phyloP scores from a whole-genome alignment of 2,329 filamentous ascomycete species.

The Lecanicillium sp. region DNA sequence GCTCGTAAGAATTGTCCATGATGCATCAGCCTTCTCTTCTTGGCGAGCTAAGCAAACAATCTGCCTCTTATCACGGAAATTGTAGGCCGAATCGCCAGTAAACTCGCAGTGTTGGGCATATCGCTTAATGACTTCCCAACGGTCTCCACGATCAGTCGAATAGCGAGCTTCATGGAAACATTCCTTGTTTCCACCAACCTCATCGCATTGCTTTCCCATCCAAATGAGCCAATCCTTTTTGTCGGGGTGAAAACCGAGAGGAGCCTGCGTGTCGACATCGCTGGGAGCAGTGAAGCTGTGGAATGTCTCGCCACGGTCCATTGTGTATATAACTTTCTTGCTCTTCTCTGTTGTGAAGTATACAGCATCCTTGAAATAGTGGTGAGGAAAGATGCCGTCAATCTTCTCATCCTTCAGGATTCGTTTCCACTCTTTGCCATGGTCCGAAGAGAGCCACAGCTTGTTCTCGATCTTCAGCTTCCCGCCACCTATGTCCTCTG shows the following conservation, averaged over 20 bases:
- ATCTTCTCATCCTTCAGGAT: constrained; percentile 65
- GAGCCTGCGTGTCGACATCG: constrained; percentile 32
- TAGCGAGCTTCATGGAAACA: constrained; percentile 72
- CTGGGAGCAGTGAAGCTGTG: constrained; percentile 65
- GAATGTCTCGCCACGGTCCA: constrained; percentile 65
- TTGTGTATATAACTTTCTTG: constrained; percentile 67
- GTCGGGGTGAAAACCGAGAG: constrained; percentile 74
- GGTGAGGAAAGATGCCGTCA: constrained; percentile 65
- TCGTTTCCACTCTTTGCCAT: constrained; percentile 77
- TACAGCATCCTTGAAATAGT: constrained; percentile 73
- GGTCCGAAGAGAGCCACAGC: constrained; percentile 71
- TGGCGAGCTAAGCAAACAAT: constrained; percentile 50
- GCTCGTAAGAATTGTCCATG: constrained; percentile 66
- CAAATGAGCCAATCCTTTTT: constrained; percentile 88
- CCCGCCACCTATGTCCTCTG: constrained; percentile 22
- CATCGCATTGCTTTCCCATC: constrained; percentile 67
- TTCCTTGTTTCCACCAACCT: constrained; percentile 34
- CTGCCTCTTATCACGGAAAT: constrained; percentile 43
- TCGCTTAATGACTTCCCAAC: constrained; percentile 68
- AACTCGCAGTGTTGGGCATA: constrained; percentile 83
- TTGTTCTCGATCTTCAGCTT: constrained; percentile 36
- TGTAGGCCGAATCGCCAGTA: constrained; percentile 56
- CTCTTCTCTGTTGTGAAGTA: constrained; percentile 69
- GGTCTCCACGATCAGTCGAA: constrained; percentile 70
- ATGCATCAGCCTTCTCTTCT: constrained; percentile 52